phyloP scores from a whole-genome alignment of 345 rosid genomes.

The Syzygium jambos region DNA sequence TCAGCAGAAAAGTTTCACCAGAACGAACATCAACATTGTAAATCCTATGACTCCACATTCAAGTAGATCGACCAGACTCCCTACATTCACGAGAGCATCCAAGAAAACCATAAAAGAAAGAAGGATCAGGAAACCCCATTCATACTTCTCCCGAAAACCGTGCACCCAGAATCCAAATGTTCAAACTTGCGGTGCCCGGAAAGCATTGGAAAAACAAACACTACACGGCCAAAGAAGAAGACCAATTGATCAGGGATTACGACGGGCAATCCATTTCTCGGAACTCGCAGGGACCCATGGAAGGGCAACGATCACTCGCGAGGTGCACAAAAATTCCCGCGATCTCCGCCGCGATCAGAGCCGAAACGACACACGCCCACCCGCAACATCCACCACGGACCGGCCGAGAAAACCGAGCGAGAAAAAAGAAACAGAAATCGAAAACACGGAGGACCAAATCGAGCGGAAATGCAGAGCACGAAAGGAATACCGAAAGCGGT shows the following conservation, averaged over 20 bases:
- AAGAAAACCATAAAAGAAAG: neutral
- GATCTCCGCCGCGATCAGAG: neutral
- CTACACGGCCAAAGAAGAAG: neutral
- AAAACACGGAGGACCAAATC: neutral
- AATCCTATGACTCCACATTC: neutral
- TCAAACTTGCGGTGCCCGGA: neutral
- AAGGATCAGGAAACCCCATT: neutral
- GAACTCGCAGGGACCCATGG: too few species aligned
- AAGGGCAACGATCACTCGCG: neutral
- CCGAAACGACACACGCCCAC: neutral
- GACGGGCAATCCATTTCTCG: neutral
- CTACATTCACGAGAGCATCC: neutral
- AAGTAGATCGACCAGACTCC: neutral
- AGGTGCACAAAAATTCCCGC: neutral
- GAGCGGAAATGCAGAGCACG: neutral
- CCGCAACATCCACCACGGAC: neutral
- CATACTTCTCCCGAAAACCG: neutral
- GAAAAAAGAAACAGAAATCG: neutral
- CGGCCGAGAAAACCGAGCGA: neutral
- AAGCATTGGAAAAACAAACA: neutral
- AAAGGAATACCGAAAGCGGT: neutral
- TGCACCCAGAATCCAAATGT: neutral
- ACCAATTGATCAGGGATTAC: neutral
- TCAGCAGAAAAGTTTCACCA: neutral
- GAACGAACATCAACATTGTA: neutral